Evolutionary conservation across 2,329 filamentous ascomycete genomes (phyloP), one percentile per base, ranked within the genome.

Genomic region (Aspergillus puulaauensis): DNA sequence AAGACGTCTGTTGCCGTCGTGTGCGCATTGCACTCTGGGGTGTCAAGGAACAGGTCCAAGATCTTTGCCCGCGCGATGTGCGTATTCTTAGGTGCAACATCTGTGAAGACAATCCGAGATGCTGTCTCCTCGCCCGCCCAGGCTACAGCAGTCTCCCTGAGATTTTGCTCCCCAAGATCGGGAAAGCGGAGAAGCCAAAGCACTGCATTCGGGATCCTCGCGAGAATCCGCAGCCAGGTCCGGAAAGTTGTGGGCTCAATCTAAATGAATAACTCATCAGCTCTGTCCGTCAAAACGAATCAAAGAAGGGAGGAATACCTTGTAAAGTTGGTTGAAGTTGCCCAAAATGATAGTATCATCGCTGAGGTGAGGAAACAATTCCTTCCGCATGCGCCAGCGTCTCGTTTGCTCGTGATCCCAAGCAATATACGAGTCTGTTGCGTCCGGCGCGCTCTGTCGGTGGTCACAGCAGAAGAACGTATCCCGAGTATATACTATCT

Each of bases 401-500:
- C 89, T 84, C 21, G 78, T 77, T 72, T 93, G 90, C 75, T 98
- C 93, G 55, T 91, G 86, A 56, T 89, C 85, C 95, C 95, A 99
- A 3, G 84, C 86, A 44, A 93, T 75, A 17, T 80, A 80, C 44
- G 80, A 82, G 61, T 91, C 90, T 58, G 83, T 77, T 0, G 84
- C 81, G 66, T 93, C 90, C 0, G 86, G 86, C 17, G 91, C 91
- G 56, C 93, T 97, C 73, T 98, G 93, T 49, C 90, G 86, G 73
- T 99, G 95, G 65, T 99, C 95, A 69, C 95, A 98, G 72, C 95
- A 99, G 79, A 99, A 99, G 77, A 99, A 99, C 0, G 93, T 97
- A 67, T 97, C 90, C 7, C 89, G 86, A 54, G 91, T 96, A 73
- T 93, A 99, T 53, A 99, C 90, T 61, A 99, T 90, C 70, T 97